These are phyloP conservation scores for Plasmodium gaboni DNA, from an alignment of 169 alveolate species.

Conservation along the genomic window DNA sequence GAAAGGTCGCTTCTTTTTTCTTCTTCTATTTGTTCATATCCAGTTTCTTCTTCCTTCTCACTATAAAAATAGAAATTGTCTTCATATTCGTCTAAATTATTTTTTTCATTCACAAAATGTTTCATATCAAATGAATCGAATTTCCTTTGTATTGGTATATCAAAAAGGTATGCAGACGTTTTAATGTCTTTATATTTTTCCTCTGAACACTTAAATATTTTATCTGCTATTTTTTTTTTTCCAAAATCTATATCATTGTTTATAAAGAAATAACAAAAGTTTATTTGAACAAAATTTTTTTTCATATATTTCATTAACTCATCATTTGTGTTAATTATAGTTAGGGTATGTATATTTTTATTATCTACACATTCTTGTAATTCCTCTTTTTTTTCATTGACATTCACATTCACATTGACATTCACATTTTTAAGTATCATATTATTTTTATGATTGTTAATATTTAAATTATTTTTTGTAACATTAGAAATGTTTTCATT, in stretches of 20 bases:
- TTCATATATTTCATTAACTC: slow-evolving; percentile 30
- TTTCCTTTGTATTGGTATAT: slow-evolving; percentile 14
- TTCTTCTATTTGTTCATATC: slow-evolving; percentile 3
- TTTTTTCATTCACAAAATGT: slow-evolving; percentile 22
- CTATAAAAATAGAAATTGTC: slow-evolving; percentile 3
- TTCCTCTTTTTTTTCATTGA: background rate
- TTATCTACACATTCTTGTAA: background rate
- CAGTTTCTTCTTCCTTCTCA: slow-evolving; percentile 10
- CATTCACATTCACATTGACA: background rate
- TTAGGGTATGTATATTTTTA: slow-evolving; percentile 4
- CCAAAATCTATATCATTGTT: slow-evolving; percentile 50
- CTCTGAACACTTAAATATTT: slow-evolving; percentile 16
- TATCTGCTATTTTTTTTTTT: slow-evolving; percentile 21
- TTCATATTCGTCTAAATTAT: slow-evolving; percentile 47
- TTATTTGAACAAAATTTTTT: slow-evolving; percentile 41
- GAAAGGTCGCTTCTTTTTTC: background rate
- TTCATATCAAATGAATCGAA: slow-evolving; percentile 30
- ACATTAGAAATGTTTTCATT: background rate
- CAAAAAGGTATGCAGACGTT: slow-evolving; percentile 71
- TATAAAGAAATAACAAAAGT: slow-evolving; percentile 43
- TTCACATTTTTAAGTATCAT: background rate
- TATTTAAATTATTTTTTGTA: slow-evolving; percentile 5
- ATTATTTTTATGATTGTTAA: background rate
- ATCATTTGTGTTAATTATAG: slow-evolving; percentile 37
- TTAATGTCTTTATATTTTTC: slow-evolving; percentile 40